Evolutionary conservation across 2,329 filamentous ascomycete genomes (phyloP), one percentile per base, ranked within the genome.

Genomic region (Fusarium multiceps): DNA sequence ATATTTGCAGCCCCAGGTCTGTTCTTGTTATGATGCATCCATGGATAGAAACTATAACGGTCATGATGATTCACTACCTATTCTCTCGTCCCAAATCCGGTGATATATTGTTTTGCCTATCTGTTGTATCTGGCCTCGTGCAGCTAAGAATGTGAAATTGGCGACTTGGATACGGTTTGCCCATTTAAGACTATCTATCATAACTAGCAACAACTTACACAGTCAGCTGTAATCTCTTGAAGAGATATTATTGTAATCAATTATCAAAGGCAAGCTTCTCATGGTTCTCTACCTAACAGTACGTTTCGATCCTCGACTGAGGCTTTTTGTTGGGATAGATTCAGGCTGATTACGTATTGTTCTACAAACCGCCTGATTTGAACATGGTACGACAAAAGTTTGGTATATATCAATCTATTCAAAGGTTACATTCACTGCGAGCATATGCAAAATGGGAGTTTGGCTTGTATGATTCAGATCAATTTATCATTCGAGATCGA

Each of bases 41-140:
- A 71, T 69, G 57, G 65, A 71, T 71, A 71, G 68, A 68, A 61
- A 47, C 69, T 66, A 69, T 66, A 66, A 72, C 57, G 68, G 68
- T 46, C 56, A 66, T 72, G 61, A 69, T 48, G 68, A 72, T 72
- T 68, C 60, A 68, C 53, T 68, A 28, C 57, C 64, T 37, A 53
- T 30, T 12, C 23, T 34, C 13, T 48, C 21, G 40, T 37, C 40
- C 30, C 20, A 27, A 47, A 16, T 42, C 28, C 42, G 32, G 45
- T 48, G 48, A 66, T 18, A 45, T 8, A 11, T 7, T 37, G 18
- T 37, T 37, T 45, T 41, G 18, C 18, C 4, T 41, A 13, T 45
- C 13, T 46, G n/a, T 21, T 14, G 23, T 25, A 23, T 13, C 28
- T 25, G 42, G 1, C 28, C 34, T 20, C 54, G 23, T 41, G 12